Percentiles rank a stretch among this genome's conserved stretches.
phyloP scores from a whole-genome alignment of 805 yeast genomes.

The Barnettozyma salicaria region DNA sequence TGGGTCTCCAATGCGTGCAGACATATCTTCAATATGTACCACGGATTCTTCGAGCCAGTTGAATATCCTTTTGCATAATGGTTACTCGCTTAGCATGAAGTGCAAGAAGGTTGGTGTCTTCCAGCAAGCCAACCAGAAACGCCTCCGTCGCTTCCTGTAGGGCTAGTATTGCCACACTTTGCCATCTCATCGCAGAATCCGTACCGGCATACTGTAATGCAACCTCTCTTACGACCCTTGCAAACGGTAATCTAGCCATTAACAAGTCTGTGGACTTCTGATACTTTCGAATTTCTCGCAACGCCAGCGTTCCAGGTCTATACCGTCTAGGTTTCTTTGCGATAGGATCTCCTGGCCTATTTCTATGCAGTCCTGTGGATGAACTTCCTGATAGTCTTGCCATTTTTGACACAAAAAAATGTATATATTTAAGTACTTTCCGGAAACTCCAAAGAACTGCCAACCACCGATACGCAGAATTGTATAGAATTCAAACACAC shows the following conservation, averaged over 20 bases:
- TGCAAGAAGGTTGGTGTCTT: conserved; percentile 74
- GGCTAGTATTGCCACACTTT: conserved; percentile 68
- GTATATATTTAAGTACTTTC: too few species aligned
- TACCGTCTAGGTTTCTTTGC: conserved; percentile 42
- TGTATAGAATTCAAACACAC: too few species aligned
- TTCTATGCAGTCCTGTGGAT: conserved; percentile 24
- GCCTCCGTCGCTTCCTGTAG: conserved; percentile 82
- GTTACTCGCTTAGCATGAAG: conserved; percentile 80
- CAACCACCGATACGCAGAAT: too few species aligned
- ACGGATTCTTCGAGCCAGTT: conserved; percentile 70
- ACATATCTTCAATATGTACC: conserved; percentile 33
- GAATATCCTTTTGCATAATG: conserved; percentile 78
- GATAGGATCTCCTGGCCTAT: conserved; percentile 52
- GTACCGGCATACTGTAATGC: conserved; percentile 48
- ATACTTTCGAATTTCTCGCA: conserved; percentile 60
- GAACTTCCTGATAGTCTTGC: conserved; percentile 3
- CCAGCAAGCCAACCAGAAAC: conserved; percentile 62
- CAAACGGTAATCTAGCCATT: conserved; percentile 69
- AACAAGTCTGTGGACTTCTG: conserved; percentile 65
- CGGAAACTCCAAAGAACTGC: too few species aligned
- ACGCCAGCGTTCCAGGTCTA: conserved; percentile 60
- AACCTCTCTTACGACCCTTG: conserved; percentile 68
- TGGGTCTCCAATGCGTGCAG: neutral
- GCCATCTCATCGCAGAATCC: conserved; percentile 52
- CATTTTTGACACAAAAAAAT: neutral